Conservation (phyloP, 208 protist genomes). For the Leishmania tropica region DNA sequence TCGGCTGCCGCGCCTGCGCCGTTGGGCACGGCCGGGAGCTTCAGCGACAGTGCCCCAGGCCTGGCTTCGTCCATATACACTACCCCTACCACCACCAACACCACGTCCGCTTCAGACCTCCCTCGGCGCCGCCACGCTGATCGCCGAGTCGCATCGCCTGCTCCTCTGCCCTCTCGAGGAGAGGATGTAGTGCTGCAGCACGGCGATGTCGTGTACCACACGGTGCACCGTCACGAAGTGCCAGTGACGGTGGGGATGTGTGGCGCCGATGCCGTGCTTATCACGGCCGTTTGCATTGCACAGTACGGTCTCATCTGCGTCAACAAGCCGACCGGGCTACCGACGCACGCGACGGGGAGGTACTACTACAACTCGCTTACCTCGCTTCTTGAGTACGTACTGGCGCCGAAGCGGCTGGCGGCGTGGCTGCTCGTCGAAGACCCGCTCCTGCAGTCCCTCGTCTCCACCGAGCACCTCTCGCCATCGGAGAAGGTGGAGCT, state of each 20-base stretch:
- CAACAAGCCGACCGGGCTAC: constrained; percentile 78
- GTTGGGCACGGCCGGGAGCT: not conserved
- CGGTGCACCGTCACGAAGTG: constrained; percentile 94
- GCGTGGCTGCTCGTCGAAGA: constrained; percentile 64
- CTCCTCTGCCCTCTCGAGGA: not conserved
- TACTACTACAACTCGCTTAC: constrained; percentile 94
- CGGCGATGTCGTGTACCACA: constrained; percentile 89
- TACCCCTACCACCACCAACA: not conserved
- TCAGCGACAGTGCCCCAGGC: not conserved
- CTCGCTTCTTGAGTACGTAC: constrained; percentile 87
- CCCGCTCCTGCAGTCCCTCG: constrained; percentile 72
- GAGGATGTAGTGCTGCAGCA: constrained; percentile 46
- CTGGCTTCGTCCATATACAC: not conserved
- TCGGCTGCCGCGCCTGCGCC: not conserved
- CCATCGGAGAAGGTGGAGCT: constrained; percentile 58
- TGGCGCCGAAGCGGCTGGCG: constrained; percentile 71
- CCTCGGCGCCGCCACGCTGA: not conserved
- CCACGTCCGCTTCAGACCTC: not conserved
- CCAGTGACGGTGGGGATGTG: constrained; percentile 74
- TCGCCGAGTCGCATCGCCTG: not conserved
- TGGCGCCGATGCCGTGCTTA: constrained; percentile 54
- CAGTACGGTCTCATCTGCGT: constrained; percentile 66
- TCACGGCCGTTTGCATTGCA: constrained; percentile 61
- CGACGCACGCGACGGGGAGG: constrained; percentile 88
- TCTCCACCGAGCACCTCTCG: constrained; percentile 50